phyloP scores from a whole-genome alignment of 352 stramenopile species.

The Blastocystis sp. region DNA sequence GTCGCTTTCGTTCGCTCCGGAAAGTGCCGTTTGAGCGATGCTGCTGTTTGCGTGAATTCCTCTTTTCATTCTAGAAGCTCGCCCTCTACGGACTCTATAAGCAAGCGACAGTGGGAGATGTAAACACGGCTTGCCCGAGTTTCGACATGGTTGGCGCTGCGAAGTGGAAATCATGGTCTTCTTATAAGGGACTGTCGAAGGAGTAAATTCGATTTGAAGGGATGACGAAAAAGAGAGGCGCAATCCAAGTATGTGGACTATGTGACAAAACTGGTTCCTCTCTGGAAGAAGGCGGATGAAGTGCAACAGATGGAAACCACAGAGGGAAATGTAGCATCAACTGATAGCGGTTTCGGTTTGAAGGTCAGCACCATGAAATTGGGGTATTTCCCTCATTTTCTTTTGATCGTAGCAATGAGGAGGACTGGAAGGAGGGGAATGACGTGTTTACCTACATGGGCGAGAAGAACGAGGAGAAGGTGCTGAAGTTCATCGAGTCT shows the following conservation, averaged over 20 bases:
- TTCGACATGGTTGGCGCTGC: constrained; percentile 68
- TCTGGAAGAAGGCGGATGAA: neutral
- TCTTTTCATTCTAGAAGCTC: constrained; percentile 23
- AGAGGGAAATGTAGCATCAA: neutral
- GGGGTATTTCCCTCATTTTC: neutral
- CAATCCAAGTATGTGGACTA: constrained; percentile 58
- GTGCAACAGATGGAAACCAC: neutral
- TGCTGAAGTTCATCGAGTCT: constrained; percentile 42
- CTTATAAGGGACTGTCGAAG: constrained; percentile 24
- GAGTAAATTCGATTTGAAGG: neutral
- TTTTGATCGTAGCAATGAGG: constrained; percentile 12
- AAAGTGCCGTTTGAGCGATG: constrained; percentile 23
- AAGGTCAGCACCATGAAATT: constrained; percentile 58
- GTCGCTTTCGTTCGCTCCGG: constrained; percentile 1
- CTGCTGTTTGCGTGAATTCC: neutral
- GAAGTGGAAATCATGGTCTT: constrained; percentile 69
- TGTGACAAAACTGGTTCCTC: constrained; percentile 26
- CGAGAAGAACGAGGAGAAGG: constrained; percentile 1
- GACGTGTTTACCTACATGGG: constrained; percentile 57
- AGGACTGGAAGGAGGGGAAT: constrained; percentile 37
- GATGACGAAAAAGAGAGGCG: constrained; percentile 9
- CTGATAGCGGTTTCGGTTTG: constrained; percentile 25
- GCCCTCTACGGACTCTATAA: constrained; percentile 42
- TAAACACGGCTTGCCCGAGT: neutral
- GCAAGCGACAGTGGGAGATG: constrained; percentile 44